Evolutionary conservation across 2,329 filamentous ascomycete genomes (phyloP), one percentile per base, ranked within the genome.

Genomic region (Purpureocillium takamizusanense): DNA sequence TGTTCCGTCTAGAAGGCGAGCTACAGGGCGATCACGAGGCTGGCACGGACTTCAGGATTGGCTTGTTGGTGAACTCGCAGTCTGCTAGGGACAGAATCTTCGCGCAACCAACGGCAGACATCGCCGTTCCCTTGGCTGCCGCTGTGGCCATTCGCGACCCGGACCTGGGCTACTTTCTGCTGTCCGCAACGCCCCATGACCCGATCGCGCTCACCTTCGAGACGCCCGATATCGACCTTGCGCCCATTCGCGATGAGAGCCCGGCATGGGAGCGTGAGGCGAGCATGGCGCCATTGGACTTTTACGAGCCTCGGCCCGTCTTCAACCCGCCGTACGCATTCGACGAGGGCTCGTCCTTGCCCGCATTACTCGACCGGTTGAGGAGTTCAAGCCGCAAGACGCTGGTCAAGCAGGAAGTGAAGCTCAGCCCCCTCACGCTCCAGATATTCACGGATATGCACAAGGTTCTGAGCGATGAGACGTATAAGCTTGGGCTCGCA

Each of bases 371-470:
- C 11, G 71, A 76, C 36, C 63, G 66, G 33, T 60, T 79, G 29
- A 70, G 74, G 35, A 78, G 77, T 2, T 74, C 74, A 33, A 71
- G 74, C 37, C 71, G 80, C 56, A 74, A 75, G 57, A 69, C 74
- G 5, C 57, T 78, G 18, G 62, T 86, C 35, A 76, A 74, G 41
- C 80, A 85, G 43, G 77, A 84, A 51, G 68, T 89, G 38, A 72
- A 76, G 42, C 70, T 88, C 16, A 84, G 80, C 16, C 77, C 82
- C 11, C 74, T 82, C 16, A 85, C 82, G 2, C 67, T 89, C 14
- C 74, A 80, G 46, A 69, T 86, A 29, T 74, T 90, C 47, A 83
- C 81, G 21, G 78, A 85, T 42, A 78, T 78, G 0, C 85, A 90
- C 56, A 78, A 82, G 52, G 66, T 84, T 5, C 66, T 89, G 6